Base-by-base conservation (phyloP, 768 basidiomycete species). In the Lentinula detonsa region DNA sequence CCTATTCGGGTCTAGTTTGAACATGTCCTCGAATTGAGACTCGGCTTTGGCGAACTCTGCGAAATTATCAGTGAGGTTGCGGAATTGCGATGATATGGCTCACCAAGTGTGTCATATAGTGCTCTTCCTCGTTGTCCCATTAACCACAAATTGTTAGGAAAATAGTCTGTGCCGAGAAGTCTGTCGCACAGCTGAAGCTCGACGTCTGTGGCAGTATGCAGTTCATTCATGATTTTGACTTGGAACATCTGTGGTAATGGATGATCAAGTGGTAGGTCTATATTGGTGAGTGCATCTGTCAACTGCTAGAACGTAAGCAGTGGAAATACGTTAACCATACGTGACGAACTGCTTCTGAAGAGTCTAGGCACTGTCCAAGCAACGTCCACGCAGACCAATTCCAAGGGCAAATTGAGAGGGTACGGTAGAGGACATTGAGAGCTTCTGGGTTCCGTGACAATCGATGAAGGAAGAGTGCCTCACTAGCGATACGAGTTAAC, bases 361-460 rank as follows among this genome's bases (percentile, higher is more conserved):
- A 28, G 59, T 79, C 78, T 15, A 87, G 72, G 61, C 85, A 83
- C 23, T 78, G 74, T 4, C 76, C 75, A 16, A 91, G 75, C 39
- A 86, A 75, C 16, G 77, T 69, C 88, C 88, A 91, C 16, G 82
- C 78, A 34, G 84, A 84, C 88, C 89, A 91, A 66, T 91, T 91
- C 80, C 85, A 91, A 2, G 87, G 83, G 61, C 82, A 83, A 10
- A 74, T 71, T 23, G 72, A 71, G 8, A 90, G 76, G 11, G 86
- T 86, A 33, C 78, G 67, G 15, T 89, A 74, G 23, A 82, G 76
- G 61, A 76, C 77, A 63, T 88, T 85, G 7, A 88, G 81, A 5
- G 88, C 87, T 62, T 86, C 84, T 23, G 83, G 78, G 28, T 82
- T 74, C 61, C 84, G 76, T 49, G 81, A 78, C 34, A 88, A 74